Percentiles rank a stretch among this genome's conserved stretches.
phyloP scores from a whole-genome alignment of 176 grass and related monocot species.

The Pontederia paniculata region DNA sequence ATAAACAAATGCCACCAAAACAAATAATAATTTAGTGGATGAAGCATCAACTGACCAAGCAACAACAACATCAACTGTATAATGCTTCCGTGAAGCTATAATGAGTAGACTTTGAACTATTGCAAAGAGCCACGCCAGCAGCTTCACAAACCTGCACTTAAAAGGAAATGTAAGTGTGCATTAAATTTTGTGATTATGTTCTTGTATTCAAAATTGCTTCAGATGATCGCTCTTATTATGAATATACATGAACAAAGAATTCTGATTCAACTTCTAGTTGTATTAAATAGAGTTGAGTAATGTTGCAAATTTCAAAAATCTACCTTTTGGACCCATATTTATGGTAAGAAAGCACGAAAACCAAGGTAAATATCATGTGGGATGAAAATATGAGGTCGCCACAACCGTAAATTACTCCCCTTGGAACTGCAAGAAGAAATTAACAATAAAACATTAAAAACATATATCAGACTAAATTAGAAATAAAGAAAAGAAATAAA shows the following conservation, averaged over 20 bases:
- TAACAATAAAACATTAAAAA: neutral
- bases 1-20: neutral
- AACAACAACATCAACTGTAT: slow-evolving; percentile 83
- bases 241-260: neutral
- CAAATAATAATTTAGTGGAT: neutral
- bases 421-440: slow-evolving; percentile 59
- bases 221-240: neutral
- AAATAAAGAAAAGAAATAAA: slow-evolving; percentile 11
- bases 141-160: slow-evolving; percentile 52
- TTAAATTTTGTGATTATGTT: no score
- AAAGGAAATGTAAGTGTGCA: neutral
- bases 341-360: slow-evolving; percentile 70
- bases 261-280: no score
- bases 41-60: slow-evolving; percentile 49
- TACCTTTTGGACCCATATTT: slow-evolving; percentile 95
- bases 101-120: slow-evolving; percentile 84
- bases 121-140: slow-evolving; percentile 65
- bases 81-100: slow-evolving; percentile 91
- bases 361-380: slow-evolving; percentile 98
- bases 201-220: neutral
- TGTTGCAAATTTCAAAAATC: neutral
- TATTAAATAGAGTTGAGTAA: no score
- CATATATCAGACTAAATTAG: neutral
- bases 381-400: slow-evolving; percentile 99
- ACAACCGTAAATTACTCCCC: slow-evolving; percentile 71